Conservation (phyloP, 2,329 filamentous ascomycete genomes). For the Zymoseptoria brevis region DNA sequence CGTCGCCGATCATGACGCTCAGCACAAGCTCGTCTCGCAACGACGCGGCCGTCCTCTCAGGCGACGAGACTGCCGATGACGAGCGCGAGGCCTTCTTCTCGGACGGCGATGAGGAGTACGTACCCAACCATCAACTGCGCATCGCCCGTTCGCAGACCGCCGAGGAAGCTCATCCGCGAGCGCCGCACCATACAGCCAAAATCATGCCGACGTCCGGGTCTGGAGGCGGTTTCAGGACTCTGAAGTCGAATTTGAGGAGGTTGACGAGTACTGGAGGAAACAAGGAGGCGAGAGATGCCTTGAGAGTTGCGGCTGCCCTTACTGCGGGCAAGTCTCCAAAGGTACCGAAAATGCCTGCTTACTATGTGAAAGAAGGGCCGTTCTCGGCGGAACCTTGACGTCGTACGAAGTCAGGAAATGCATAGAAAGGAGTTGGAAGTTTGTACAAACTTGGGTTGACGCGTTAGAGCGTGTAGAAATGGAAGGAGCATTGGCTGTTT, state of each 20-base stretch:
- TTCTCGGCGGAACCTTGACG: conserved; percentile 27
- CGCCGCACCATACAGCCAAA: conserved; percentile 13
- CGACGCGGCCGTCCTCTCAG: conserved; percentile 53
- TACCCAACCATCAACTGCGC: conserved; percentile 29
- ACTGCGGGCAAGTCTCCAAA: conserved; percentile 35
- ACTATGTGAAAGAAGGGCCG: conserved; percentile 26
- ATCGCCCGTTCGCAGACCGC: conserved; percentile 34
- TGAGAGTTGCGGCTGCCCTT: conserved; percentile 22
- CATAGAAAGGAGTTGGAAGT: too few relatives aligned
- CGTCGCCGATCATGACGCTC: conserved; percentile 59
- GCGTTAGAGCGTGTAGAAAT: too few relatives aligned
- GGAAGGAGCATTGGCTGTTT: too few relatives aligned
- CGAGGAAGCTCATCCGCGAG: conserved; percentile 17
- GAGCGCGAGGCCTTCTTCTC: conserved; percentile 56
- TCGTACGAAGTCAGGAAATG: background rate
- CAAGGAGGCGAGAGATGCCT: conserved; percentile 31
- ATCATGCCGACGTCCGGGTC: conserved; percentile 29
- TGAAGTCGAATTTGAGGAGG: conserved; percentile 51
- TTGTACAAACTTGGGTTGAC: too few relatives aligned
- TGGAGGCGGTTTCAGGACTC: conserved; percentile 34
- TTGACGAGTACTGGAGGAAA: conserved; percentile 50
- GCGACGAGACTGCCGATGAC: conserved; percentile 61
- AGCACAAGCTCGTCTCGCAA: conserved; percentile 40
- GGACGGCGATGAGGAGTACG: conserved; percentile 63
- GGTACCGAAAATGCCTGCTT: conserved; percentile 42